A percentile compares a stretch with the other conserved stretches of the same genome.
phyloP scores from a whole-genome alignment of 768 basidiomycete species.

The Leccinum obscurum region DNA sequence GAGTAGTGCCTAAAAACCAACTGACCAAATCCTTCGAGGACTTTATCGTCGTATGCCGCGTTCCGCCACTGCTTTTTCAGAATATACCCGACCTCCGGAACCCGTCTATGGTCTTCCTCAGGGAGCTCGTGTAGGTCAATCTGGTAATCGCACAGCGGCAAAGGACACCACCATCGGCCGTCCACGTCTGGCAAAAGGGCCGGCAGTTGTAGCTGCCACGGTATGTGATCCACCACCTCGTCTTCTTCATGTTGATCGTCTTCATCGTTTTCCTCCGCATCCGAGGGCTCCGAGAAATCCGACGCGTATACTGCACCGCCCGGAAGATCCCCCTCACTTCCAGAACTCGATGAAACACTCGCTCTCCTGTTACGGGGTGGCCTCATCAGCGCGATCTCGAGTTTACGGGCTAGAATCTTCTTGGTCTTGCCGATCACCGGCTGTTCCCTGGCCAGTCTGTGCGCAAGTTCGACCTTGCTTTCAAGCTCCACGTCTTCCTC shows the following conservation, averaged over 20 bases:
- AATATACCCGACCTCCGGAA: conserved; percentile 30
- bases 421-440: conserved; percentile 32
- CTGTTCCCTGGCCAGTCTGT: conserved; percentile 20
- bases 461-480: not conserved
- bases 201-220: conserved; percentile 33
- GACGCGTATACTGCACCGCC: conserved; percentile 44
- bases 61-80: conserved; percentile 37
- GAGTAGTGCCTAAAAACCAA: conserved; percentile 31
- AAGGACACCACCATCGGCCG: conserved; percentile 55
- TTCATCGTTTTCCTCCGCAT: conserved; percentile 43
- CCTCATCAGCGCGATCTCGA: conserved; percentile 19
- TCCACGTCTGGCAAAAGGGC: conserved; percentile 44
- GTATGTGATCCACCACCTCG: conserved; percentile 34
- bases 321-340: conserved; percentile 17
- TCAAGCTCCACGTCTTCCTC: conserved; percentile 9
- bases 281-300: conserved; percentile 58
- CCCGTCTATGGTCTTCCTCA: conserved; percentile 30
- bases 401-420: conserved; percentile 17
- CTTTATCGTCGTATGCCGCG: conserved; percentile 32
- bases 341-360: conserved; percentile 21
- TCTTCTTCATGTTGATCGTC: conserved; percentile 21
- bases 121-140: conserved; percentile 49
- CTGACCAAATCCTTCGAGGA: conserved; percentile 22
- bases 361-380: not conserved
- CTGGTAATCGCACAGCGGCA: conserved; percentile 40